Percentiles rank a stretch among this genome's conserved stretches.
Evolutionary conservation across 2,329 filamentous ascomycete genomes (phyloP).

Genomic region (Penicillium sp.): DNA sequence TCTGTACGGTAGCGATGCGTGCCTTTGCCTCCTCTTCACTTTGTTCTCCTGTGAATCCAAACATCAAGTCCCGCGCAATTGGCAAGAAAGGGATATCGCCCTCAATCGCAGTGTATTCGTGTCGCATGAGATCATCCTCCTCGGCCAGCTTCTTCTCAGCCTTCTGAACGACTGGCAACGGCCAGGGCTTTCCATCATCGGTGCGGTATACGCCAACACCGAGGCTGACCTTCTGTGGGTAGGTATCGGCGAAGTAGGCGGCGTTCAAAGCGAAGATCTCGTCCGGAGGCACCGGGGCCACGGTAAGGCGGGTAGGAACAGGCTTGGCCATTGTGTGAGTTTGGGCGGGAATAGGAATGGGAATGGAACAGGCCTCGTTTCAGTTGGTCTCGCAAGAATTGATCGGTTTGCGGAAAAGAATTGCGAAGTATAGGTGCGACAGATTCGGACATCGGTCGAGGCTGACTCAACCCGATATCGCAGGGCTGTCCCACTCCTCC

Average conservation of each 20-base stretch:
- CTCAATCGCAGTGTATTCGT: constrained; percentile 96
- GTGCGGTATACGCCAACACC: constrained; percentile 91
- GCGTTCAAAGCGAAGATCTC: constrained; percentile 88
- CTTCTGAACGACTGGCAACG: constrained; percentile 90
- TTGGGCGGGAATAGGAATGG: constrained; percentile 2
- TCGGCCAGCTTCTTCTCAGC: constrained; percentile 73
- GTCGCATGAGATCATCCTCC: constrained; percentile 85
- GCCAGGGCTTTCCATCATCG: constrained; percentile 94
- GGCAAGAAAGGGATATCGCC: constrained; percentile 82
- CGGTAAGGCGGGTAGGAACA: constrained; percentile 45
- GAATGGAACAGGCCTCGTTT: constrained; percentile 1
- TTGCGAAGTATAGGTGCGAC: constrained; percentile 14
- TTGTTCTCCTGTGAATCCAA: constrained; percentile 65
- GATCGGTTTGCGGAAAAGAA: constrained; percentile 13
- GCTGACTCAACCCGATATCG: constrained; percentile 44
- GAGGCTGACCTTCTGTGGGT: constrained; percentile 81
- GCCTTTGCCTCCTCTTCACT: constrained; percentile 47
- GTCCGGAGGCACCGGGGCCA: constrained; percentile 88
- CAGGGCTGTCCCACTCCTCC: constrained; percentile 18
- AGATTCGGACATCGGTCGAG: constrained; percentile 15
- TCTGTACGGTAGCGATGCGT: constrained; percentile 75
- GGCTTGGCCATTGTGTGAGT: constrained; percentile 37
- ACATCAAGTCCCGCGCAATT: constrained; percentile 85
- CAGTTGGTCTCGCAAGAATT: constrained; percentile 7
- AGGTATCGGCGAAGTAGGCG: constrained; percentile 76